Evolutionary conservation across 371 early-diverging fungal species (phyloP), one percentile per base, ranked within the genome.

Genomic region (Mucor saturninus): DNA sequence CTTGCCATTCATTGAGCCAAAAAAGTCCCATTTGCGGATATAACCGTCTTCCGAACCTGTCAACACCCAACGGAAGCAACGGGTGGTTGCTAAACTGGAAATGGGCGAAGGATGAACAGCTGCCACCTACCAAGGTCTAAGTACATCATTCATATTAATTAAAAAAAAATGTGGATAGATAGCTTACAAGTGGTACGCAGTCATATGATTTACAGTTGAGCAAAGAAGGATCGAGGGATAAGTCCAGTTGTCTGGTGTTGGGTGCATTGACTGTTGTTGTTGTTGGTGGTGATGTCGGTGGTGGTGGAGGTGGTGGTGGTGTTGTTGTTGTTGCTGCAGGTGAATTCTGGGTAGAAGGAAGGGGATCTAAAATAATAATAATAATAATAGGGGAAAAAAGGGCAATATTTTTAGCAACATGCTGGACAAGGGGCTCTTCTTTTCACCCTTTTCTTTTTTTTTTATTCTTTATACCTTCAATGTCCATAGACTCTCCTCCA

Each of bases 21-120:
- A 88, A 62, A 95, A 94, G 67, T 98, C 97, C 83, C 90, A 98
- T 76, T 95, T 96, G 30, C 95, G 82, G 48, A 98, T 88, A 71
- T 89, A 91, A 30, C 97, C 97, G 73, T 98, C 97, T 37, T 93
- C 95, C 2, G 92, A 92, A 11, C 97, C 98, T 1, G 94, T 95
- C 39, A 96, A 89, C 11, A 97, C 74, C 97, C 96, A 97, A 54
- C 91, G 89, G 87, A 89, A 93, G 69, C 93, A 89, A 28, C 80
- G 75, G 0, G 95, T 95, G 0, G 92, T 84, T 0, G 93, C 88
- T 42, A 91, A 65, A 28, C 89, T 84, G 72, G 91, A 86, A 5
- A 95, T 88, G 39, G 87, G 86, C 61, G 88, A 84, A 8, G 91
- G 89, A 64, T 94, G 93, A 6, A 93, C 76, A 1, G 89, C 91